Evolutionary conservation across 345 rosid species (phyloP).

Genomic region (Rhizophora apiculata): DNA sequence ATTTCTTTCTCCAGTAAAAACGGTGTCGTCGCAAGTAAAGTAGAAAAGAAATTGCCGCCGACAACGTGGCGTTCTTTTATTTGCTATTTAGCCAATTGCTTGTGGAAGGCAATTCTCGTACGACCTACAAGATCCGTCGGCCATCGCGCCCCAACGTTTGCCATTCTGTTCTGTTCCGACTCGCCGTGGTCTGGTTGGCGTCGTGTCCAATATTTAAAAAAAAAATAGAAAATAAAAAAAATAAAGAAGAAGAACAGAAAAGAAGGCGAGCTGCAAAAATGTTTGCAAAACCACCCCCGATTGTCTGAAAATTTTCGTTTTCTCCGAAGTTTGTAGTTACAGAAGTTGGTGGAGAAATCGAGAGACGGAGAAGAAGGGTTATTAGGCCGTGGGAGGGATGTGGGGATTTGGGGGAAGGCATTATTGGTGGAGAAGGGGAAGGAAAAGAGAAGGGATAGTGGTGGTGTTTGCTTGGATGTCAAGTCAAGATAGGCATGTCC

Average conservation of each 20-base stretch:
- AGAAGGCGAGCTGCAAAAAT: not conserved
- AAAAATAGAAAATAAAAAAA: no score
- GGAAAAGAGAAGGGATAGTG: slow-evolving; percentile 56
- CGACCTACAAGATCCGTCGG: not conserved
- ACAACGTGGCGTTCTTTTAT: no score
- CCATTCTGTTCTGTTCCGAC: not conserved
- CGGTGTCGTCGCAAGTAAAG: no score
- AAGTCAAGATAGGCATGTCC: slow-evolving; percentile 66
- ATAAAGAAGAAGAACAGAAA: no score
- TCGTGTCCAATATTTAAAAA: no score
- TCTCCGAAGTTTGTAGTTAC: not conserved
- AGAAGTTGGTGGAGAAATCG: no score
- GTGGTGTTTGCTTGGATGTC: slow-evolving; percentile 90
- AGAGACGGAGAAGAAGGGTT: not conserved
- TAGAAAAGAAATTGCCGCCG: no score
- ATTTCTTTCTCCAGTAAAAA: no score
- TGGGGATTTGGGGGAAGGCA: slow-evolving; percentile 80
- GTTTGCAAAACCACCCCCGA: not conserved
- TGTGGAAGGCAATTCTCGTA: not conserved
- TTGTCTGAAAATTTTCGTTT: not conserved
- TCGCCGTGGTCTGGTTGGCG: no score
- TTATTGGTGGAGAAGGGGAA: slow-evolving; percentile 66
- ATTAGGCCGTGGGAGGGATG: slow-evolving; percentile 29
- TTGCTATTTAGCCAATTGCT: no score
- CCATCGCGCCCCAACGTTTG: not conserved